Conservation (phyloP, 106 monocot species). For the Gastrodia elata region DNA sequence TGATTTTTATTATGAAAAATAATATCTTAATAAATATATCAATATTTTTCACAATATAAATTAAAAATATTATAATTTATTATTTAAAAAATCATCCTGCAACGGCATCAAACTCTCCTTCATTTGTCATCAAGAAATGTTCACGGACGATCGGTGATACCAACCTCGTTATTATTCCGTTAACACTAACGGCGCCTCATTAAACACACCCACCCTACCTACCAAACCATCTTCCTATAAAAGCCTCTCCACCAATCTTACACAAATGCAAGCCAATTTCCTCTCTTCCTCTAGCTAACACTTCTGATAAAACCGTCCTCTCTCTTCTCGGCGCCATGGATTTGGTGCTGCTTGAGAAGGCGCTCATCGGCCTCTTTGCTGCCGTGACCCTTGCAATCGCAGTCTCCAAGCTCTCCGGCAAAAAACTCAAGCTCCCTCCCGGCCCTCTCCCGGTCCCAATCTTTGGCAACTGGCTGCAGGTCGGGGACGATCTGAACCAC, state of each 20-base stretch:
- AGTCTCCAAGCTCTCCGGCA: constrained; percentile 54
- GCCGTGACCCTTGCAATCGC: constrained; percentile 45
- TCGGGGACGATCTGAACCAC: constrained; percentile 77
- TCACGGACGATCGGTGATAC: too few species aligned
- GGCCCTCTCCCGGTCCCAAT: constrained; percentile 54
- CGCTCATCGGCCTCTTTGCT: constrained; percentile 60
- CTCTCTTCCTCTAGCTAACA: not conserved
- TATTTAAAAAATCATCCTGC: too few species aligned
- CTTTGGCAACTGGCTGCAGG: constrained; percentile 79
- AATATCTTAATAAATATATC: too few species aligned
- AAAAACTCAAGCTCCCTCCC: constrained; percentile 59
- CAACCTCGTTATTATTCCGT: not conserved
- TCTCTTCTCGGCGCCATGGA: constrained; percentile 34
- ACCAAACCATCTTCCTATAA: not conserved
- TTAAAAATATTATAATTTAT: too few species aligned
- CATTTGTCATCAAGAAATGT: too few species aligned
- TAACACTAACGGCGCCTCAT: not conserved
- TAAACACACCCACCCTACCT: not conserved
- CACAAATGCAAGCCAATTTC: not conserved
- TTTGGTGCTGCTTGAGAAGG: constrained; percentile 59
- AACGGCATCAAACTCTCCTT: too few species aligned
- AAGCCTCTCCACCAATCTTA: not conserved
- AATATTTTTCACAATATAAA: too few species aligned
- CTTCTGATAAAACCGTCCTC: not conserved
- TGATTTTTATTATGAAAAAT: too few species aligned